phyloP scores from a whole-genome alignment of 2,329 filamentous ascomycete genomes.

The Amauroascus verrucosus region DNA sequence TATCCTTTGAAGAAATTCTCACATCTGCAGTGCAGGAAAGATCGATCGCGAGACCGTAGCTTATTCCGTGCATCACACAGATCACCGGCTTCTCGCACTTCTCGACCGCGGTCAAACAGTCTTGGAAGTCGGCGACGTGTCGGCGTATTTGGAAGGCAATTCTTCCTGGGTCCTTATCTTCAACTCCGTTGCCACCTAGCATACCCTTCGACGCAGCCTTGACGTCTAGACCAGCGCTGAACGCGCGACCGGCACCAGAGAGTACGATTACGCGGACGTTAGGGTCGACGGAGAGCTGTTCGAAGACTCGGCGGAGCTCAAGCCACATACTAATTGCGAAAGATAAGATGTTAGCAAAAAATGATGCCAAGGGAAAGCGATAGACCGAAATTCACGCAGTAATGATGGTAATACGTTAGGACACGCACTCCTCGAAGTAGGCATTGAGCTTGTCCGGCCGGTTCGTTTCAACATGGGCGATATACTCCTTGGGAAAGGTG shows the following conservation, averaged over 20 bases:
- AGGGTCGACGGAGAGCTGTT: constrained; percentile 58
- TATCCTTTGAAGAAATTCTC: constrained; percentile 30
- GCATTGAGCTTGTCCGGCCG: constrained; percentile 78
- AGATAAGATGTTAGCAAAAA: neutral
- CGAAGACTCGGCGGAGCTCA: constrained; percentile 65
- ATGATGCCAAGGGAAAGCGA: neutral
- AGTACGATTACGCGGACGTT: constrained; percentile 68
- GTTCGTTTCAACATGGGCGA: constrained; percentile 90
- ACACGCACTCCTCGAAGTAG: constrained; percentile 56
- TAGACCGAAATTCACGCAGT: neutral
- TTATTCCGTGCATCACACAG: constrained; percentile 66
- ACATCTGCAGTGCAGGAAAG: constrained; percentile 36
- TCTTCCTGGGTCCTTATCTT: constrained; percentile 50
- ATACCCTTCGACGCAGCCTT: constrained; percentile 52
- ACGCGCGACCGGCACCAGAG: constrained; percentile 72
- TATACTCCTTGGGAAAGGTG: constrained; percentile 58
- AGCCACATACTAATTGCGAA: constrained; percentile 59
- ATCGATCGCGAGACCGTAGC: constrained; percentile 69
- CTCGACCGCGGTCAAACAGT: constrained; percentile 64
- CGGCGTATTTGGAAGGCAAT: constrained; percentile 52
- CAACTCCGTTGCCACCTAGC: constrained; percentile 30
- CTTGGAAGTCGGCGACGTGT: constrained; percentile 70
- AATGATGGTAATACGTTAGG: neutral
- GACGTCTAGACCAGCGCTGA: constrained; percentile 79
- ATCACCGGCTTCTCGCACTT: constrained; percentile 89